Evolutionary conservation across 1,139 yeast genomes (phyloP).

Genomic region (Hansenula lynferdii): DNA sequence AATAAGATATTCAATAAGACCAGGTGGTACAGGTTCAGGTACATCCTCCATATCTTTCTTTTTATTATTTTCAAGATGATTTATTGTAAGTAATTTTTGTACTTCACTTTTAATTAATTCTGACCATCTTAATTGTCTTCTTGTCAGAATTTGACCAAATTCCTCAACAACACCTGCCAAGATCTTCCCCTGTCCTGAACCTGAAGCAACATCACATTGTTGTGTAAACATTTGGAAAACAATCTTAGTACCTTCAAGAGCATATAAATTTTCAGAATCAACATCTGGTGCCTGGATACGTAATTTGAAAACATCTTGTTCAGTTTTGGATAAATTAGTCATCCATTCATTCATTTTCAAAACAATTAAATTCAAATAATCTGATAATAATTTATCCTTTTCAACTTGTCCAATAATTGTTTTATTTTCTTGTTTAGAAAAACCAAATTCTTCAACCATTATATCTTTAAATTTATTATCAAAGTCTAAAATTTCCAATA

Average conservation of each 20-base stretch:
- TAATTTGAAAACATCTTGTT: conserved; percentile 52
- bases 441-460: conserved; percentile 41
- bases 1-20: conserved; percentile 73
- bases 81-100: conserved; percentile 38
- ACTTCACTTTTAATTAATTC: conserved; percentile 57
- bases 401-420: conserved; percentile 70
- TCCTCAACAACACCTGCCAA: conserved; percentile 78
- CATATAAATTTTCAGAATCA: conserved; percentile 58
- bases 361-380: conserved; percentile 66
- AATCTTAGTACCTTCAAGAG: conserved; percentile 65
- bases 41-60: conserved; percentile 42
- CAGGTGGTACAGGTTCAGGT: conserved; percentile 62
- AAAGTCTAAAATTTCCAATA: conserved; percentile 63
- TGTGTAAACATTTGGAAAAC: conserved; percentile 83
- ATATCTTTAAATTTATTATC: conserved; percentile 62
- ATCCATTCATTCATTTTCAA: conserved; percentile 83
- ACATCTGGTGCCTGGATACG: conserved; percentile 71
- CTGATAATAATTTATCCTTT: conserved; percentile 56
- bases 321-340: conserved; percentile 57
- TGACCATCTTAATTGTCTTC: conserved; percentile 61
- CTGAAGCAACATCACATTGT: conserved; percentile 91
- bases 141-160: conserved; percentile 57
- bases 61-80: conserved; percentile 29
- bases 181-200: conserved; percentile 78
- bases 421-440: conserved; percentile 35